Conservation (phyloP, 768 basidiomycete genomes). For the Suillus bovinus region DNA sequence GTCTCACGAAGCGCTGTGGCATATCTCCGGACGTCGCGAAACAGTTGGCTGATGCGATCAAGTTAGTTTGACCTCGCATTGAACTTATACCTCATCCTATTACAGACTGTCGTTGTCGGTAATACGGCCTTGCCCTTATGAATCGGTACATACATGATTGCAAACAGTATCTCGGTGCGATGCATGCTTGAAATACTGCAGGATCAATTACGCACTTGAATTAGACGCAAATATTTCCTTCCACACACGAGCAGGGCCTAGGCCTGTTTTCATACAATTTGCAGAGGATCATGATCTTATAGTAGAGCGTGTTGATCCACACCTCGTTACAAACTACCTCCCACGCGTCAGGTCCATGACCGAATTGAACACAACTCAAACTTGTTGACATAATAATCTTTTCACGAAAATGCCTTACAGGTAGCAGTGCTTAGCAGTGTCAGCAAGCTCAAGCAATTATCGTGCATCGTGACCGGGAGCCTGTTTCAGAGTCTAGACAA, state of each 20-base stretch:
- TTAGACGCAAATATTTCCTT: too few species aligned
- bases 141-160: background rate
- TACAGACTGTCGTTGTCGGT: background rate
- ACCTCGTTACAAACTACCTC: background rate
- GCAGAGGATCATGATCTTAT: background rate
- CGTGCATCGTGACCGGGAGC: background rate
- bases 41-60: slow-evolving; percentile 23
- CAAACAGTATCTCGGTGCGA: background rate
- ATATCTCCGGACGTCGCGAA: slow-evolving; percentile 28
- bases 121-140: background rate
- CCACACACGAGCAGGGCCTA: too few species aligned
- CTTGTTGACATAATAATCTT: too few species aligned
- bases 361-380: background rate
- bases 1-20: slow-evolving; percentile 25
- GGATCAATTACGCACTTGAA: too few species aligned
- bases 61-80: background rate
- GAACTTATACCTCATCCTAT: background rate
- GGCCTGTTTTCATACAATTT: background rate
- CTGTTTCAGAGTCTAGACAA: background rate
- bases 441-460: background rate
- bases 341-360: too few species aligned
- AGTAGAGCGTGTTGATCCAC: too few species aligned
- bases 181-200: too few species aligned
- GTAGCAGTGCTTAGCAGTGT: too few species aligned
- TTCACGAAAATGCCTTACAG: too few species aligned